Conservation (phyloP, 345 rosid species). For the Eucalyptus erythrocorys region DNA sequence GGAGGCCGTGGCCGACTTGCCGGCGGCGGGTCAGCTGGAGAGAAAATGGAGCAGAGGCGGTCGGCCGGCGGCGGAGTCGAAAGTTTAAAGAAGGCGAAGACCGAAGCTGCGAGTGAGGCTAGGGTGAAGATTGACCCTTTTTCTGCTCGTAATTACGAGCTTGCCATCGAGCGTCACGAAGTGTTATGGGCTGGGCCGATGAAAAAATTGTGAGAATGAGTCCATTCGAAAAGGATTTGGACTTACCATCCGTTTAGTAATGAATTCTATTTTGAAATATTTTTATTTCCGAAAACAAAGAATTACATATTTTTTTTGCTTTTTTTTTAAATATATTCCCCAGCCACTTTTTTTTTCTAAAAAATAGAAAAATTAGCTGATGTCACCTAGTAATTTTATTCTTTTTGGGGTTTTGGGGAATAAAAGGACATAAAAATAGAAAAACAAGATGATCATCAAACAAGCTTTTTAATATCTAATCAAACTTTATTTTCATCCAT, state of each 20-base stretch:
- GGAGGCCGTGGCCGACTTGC: neutral
- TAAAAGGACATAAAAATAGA: too few relatives aligned
- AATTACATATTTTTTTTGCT: too few relatives aligned
- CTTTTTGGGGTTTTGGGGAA: too few relatives aligned
- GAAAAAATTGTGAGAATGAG: neutral
- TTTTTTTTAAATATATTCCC: too few relatives aligned
- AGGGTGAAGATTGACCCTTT: neutral
- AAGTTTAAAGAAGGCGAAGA: neutral
- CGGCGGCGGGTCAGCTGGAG: neutral
- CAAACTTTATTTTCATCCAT: accelerated
- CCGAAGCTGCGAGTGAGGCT: neutral
- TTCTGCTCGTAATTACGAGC: neutral
- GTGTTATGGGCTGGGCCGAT: neutral
- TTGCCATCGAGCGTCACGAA: neutral
- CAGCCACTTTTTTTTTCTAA: too few relatives aligned
- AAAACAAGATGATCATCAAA: too few relatives aligned
- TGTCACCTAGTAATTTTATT: too few relatives aligned
- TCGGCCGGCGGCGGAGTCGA: neutral
- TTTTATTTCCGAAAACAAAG: too few relatives aligned
- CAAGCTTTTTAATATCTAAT: accelerated
- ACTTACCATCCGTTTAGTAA: neutral
- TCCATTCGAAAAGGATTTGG: neutral
- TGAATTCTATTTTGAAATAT: too few relatives aligned
- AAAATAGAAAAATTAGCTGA: accelerated
- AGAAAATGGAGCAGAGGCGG: neutral